These are phyloP conservation scores for Cercis canadensis DNA, from an alignment of 306 rosid species.

Conservation along the genomic window DNA sequence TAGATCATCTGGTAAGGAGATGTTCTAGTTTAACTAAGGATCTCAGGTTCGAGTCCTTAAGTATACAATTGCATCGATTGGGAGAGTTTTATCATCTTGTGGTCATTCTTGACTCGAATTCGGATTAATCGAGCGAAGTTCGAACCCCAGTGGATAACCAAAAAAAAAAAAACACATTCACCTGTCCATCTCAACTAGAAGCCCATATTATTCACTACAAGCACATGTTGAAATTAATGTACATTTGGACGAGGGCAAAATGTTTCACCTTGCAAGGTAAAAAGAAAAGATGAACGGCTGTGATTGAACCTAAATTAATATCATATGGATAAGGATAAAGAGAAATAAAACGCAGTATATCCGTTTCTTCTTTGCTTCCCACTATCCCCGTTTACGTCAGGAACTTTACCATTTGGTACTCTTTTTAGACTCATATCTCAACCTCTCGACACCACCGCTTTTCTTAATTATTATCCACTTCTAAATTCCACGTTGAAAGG, in stretches of 20 bases:
- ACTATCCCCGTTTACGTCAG: constrained; percentile 41
- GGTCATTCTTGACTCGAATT: too few species aligned
- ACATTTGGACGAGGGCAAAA: constrained; percentile 20
- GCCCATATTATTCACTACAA: constrained; percentile 28
- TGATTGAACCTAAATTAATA: constrained; percentile 6
- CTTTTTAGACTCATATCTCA: too few species aligned
- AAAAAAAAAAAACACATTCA: background rate
- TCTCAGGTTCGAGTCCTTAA: too few species aligned
- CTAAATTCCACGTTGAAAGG: constrained; percentile 51
- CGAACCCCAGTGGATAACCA: too few species aligned
- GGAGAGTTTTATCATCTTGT: too few species aligned
- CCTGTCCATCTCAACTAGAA: constrained; percentile 23
- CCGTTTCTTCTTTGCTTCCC: background rate
- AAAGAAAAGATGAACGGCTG: constrained; percentile 24
- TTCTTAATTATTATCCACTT: constrained; percentile 50
- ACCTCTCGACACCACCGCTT: constrained; percentile 64
- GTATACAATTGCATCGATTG: too few species aligned
- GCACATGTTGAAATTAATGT: constrained; percentile 57
- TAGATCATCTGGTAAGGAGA: too few species aligned
- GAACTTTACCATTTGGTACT: too few species aligned
- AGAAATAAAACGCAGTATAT: constrained; percentile 28
- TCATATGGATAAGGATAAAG: constrained; percentile 62
- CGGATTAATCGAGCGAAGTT: too few species aligned
- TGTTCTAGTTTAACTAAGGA: too few species aligned
- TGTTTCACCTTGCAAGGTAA: background rate